Evolutionary conservation across 805 yeast species (phyloP).

Genomic region (Spathaspora arborariae): DNA sequence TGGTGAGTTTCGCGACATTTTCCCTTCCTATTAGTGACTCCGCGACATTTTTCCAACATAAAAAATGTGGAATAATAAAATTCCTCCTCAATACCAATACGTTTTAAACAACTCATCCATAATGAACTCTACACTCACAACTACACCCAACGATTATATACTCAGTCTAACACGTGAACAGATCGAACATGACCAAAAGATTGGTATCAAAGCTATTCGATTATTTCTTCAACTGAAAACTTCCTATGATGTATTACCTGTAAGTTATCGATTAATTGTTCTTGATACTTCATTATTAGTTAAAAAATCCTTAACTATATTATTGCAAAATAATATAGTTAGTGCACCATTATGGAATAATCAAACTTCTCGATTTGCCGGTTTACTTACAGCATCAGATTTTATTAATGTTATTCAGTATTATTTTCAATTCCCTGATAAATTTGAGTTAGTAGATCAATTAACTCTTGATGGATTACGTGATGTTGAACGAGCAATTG

Average conservation of each 20-base stretch:
- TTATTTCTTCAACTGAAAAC: slow-evolving; percentile 83
- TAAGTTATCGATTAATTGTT: slow-evolving; percentile 86
- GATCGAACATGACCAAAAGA: slow-evolving; percentile 57
- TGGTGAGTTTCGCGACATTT: neutral
- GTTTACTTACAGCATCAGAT: slow-evolving; percentile 86
- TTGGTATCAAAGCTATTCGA: slow-evolving; percentile 81
- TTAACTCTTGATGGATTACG: slow-evolving; percentile 80
- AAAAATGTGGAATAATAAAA: neutral
- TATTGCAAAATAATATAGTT: slow-evolving; percentile 89
- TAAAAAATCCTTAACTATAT: slow-evolving; percentile 83
- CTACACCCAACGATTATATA: slow-evolving; percentile 42
- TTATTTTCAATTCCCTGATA: slow-evolving; percentile 84
- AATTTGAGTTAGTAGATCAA: slow-evolving; percentile 82
- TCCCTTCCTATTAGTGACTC: too few relatives aligned
- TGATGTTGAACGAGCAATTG: slow-evolving; percentile 83
- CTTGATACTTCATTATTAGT: slow-evolving; percentile 88
- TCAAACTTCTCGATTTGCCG: slow-evolving; percentile 84
- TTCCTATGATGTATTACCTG: slow-evolving; percentile 95
- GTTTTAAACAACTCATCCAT: neutral
- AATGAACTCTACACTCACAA: neutral
- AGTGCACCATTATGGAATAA: slow-evolving; percentile 98
- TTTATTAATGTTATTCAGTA: slow-evolving; percentile 94
- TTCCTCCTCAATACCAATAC: neutral
- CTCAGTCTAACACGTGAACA: slow-evolving; percentile 38
- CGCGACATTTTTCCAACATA: neutral